phyloP scores from a whole-genome alignment of 345 rosid genomes.

The Iberis pinnata region DNA sequence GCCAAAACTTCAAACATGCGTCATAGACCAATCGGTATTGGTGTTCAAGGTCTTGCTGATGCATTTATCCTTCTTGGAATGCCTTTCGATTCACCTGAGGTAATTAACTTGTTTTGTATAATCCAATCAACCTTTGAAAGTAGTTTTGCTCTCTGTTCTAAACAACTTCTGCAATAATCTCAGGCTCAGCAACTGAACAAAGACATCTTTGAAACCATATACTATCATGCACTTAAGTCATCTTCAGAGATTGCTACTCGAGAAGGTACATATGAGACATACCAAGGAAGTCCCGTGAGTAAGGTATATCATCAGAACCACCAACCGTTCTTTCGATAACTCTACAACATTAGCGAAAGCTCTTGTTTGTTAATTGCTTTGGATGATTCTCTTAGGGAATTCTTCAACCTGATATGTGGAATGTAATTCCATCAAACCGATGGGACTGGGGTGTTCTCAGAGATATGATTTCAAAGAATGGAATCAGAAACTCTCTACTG shows the following conservation, averaged over 20 bases:
- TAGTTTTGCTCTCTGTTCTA: constrained; percentile 14
- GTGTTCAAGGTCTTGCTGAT: constrained; percentile 95
- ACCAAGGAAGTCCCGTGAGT: constrained; percentile 81
- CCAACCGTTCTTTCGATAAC: neutral
- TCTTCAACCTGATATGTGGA: constrained; percentile 98
- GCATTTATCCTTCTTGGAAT: constrained; percentile 81
- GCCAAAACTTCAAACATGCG: constrained; percentile 71
- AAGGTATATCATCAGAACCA: constrained; percentile 42
- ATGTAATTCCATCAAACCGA: constrained; percentile 52
- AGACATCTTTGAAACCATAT: constrained; percentile 90
- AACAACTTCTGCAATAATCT: constrained; percentile 14
- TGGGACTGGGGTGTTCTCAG: constrained; percentile 77
- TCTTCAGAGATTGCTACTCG: constrained; percentile 60
- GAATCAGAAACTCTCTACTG: constrained; percentile 86
- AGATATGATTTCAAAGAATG: constrained; percentile 55
- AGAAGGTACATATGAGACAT: constrained; percentile 79
- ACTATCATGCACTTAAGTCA: constrained; percentile 72
- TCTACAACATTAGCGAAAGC: neutral
- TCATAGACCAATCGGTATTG: constrained; percentile 93
- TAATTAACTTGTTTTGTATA: constrained; percentile 17
- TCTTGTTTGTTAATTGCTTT: constrained; percentile 12
- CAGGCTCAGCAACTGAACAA: constrained; percentile 85
- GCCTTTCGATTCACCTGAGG: constrained; percentile 90
- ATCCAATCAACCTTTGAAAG: neutral
- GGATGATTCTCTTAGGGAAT: constrained; percentile 48